Evolutionary conservation across 306 rosid genomes (phyloP).

Genomic region (Neltuma alba): DNA sequence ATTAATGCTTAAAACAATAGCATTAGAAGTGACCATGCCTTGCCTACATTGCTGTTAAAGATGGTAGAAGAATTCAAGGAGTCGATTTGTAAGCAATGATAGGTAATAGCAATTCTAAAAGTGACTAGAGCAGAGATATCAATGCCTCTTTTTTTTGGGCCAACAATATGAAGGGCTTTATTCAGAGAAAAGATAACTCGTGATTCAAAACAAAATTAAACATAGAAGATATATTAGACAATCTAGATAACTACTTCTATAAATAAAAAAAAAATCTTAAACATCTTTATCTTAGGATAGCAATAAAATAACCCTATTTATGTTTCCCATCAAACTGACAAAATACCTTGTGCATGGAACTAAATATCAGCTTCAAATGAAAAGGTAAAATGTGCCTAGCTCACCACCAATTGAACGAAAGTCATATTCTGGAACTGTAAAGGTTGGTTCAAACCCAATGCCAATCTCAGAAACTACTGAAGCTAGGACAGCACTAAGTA

Average conservation of each 20-base stretch:
- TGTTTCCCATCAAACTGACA: not conserved
- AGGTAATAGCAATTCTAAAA: too few species aligned
- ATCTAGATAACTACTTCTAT: not conserved
- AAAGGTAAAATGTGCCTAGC: conserved; percentile 1
- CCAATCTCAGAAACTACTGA: conserved; percentile 86
- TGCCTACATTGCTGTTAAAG: too few species aligned
- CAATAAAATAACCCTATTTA: not conserved
- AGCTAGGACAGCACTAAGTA: conserved; percentile 89
- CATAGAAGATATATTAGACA: not conserved
- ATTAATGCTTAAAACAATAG: conserved; percentile 5
- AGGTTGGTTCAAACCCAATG: conserved; percentile 89
- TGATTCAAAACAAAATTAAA: not conserved
- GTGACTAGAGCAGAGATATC: too few species aligned
- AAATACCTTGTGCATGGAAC: not conserved
- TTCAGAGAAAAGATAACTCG: not conserved
- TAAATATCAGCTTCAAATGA: not conserved
- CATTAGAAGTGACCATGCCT: too few species aligned
- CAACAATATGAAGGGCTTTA: too few species aligned
- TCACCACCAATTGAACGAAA: conserved; percentile 88
- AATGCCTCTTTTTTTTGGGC: too few species aligned
- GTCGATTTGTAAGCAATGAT: too few species aligned
- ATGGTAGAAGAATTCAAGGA: too few species aligned
- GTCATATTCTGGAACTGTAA: conserved; percentile 83
- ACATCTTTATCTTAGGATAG: not conserved
- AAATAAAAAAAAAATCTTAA: not conserved